Evolutionary conservation across 1,139 yeast genomes (phyloP).

Genomic region (Scheffersomyces titani): DNA sequence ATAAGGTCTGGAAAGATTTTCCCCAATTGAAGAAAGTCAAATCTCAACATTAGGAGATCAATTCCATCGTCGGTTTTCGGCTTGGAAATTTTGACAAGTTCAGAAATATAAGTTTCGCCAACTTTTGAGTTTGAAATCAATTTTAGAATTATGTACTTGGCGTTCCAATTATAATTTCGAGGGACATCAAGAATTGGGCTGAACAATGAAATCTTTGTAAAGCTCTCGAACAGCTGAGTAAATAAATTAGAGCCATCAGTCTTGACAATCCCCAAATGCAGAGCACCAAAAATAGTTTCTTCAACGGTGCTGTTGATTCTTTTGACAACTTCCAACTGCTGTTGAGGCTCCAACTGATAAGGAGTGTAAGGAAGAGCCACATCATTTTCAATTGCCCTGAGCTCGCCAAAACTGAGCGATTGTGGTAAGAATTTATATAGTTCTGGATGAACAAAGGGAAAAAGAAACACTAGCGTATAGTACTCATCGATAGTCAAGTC

Average conservation of each 20-base stretch:
- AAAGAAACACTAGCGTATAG: conserved; percentile 24
- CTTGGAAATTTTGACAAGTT: conserved; percentile 4
- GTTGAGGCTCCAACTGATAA: background rate
- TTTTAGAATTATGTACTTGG: conserved; percentile 12
- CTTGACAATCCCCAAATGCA: background rate
- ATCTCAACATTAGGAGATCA: conserved; percentile 14
- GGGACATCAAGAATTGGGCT: conserved; percentile 5
- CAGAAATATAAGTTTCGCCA: background rate
- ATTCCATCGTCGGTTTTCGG: conserved; percentile 9
- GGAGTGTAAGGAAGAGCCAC: background rate
- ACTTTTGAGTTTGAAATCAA: conserved; percentile 3
- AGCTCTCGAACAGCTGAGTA: background rate
- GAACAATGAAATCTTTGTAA: background rate
- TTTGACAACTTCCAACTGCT: background rate
- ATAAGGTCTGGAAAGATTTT: conserved; percentile 3
- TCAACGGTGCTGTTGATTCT: background rate
- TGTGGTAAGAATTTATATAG: conserved; percentile 20
- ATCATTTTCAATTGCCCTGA: conserved; percentile 3
- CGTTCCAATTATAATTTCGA: conserved; percentile 8
- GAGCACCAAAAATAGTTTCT: background rate
- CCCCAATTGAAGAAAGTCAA: conserved; percentile 5
- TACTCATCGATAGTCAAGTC: conserved; percentile 21
- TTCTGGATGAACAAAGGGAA: conserved; percentile 22
- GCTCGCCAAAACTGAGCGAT: conserved; percentile 25
- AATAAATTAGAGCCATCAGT: background rate